Conservation (phyloP, 2,329 filamentous ascomycete species). For the Neonectria magnoliae region DNA sequence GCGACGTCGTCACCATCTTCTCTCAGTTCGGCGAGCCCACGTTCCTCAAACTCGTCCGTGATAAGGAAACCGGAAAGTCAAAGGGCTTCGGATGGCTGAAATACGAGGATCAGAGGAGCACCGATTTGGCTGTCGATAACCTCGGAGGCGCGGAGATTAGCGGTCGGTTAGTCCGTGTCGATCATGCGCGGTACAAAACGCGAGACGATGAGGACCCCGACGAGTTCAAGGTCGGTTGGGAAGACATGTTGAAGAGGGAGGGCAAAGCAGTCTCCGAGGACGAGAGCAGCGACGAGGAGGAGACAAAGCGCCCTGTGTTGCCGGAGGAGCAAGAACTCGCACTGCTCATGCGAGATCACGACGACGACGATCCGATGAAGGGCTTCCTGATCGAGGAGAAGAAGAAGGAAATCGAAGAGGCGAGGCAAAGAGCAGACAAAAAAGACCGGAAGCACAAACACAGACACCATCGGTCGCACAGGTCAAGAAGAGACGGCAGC, state of each 20-base stretch:
- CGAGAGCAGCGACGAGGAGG: slow-evolving; percentile 58
- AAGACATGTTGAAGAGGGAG: slow-evolving; percentile 66
- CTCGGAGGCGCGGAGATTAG: slow-evolving; percentile 85
- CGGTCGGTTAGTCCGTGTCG: slow-evolving; percentile 84
- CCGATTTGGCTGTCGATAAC: slow-evolving; percentile 96
- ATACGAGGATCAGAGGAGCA: slow-evolving; percentile 97
- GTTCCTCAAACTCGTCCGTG: slow-evolving; percentile 89
- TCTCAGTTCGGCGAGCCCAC: slow-evolving; percentile 96
- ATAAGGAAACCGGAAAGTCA: slow-evolving; percentile 96
- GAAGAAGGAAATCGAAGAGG: slow-evolving; percentile 84
- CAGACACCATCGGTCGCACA: slow-evolving; percentile 58
- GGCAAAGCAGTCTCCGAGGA: slow-evolving; percentile 56
- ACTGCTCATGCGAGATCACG: slow-evolving; percentile 79
- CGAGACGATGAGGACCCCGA: slow-evolving; percentile 80
- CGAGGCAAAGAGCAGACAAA: slow-evolving; percentile 63
- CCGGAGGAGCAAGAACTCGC: slow-evolving; percentile 85
- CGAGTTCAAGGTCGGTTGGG: slow-evolving; percentile 67
- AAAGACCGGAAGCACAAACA: slow-evolving; percentile 60
- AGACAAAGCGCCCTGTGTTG: slow-evolving; percentile 69
- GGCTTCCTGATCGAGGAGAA: slow-evolving; percentile 89
- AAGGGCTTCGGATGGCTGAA: slow-evolving; percentile 96
- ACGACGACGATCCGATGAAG: slow-evolving; percentile 99
- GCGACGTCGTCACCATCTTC: slow-evolving; percentile 95
- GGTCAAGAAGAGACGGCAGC: slow-evolving; percentile 48
- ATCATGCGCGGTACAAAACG: slow-evolving; percentile 91